Base-by-base conservation (phyloP, 306 rosid species). In the Abrus precatorius region DNA sequence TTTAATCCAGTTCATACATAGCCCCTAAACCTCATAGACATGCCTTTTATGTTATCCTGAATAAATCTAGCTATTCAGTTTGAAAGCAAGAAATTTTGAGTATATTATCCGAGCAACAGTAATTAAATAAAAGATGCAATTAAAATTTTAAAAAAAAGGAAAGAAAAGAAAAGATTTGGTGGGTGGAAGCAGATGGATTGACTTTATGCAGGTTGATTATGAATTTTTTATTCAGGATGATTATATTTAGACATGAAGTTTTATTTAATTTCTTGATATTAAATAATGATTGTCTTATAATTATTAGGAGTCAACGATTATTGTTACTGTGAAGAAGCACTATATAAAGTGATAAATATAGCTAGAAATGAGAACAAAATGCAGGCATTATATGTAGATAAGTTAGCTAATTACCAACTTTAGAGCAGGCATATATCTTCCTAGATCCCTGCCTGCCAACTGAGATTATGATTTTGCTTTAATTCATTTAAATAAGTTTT, bases 261-360 rank as follows among this genome's bases (percentile, higher is more conserved):
- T 45, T 47, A 55, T 69, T 55, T 55, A 14, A 29, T 36, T 64
- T 52, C 12, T 40, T 54, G 67, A 62, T 12, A 59, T 60, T 33
- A 73, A 74, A 56, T 66, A 56, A 79, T 67, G 29, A 74, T 79
- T 79, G 84, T 69, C 62, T 12, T 30, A 43, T 74, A 59, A 84
- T 67, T 84, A 75, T 40, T 57, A 20, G 45, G 56, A 72, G 81
- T 74, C 84, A 74, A 73, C 81, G 14, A 59, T 28, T 30, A 48
- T 9, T 65, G 52, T 57, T 68, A 65, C 50, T 6, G 83, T 78
- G 36, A 72, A 73, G 64, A 72, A 83, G 75, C 86, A 83, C 80
- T 65, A 72, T 13, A 45, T 33, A 77, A 14, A 66, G 36, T 40
- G 40, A 14, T 61, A 47, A 4, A 30, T 44, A 13, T 32, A 72